Percentiles rank a stretch among this genome's conserved stretches.
phyloP scores from a whole-genome alignment of 1,139 yeast genomes.

The Suhomyces coccinellae region DNA sequence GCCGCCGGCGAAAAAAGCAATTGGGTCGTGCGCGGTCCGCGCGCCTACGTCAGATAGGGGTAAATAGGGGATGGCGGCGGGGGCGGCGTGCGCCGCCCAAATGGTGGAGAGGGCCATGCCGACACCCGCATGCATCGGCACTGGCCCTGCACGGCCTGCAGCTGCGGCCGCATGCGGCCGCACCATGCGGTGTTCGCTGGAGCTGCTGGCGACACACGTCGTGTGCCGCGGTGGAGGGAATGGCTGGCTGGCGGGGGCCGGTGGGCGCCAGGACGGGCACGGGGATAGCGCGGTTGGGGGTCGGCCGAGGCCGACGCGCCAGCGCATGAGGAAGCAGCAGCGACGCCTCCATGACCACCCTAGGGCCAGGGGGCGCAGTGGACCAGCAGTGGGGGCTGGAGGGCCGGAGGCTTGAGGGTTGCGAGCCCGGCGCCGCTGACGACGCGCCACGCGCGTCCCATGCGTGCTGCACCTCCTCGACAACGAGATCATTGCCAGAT shows the following conservation, averaged over 20 bases:
- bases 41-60: constrained; percentile 9
- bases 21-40: constrained; percentile 3
- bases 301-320: background rate
- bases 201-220: too few species aligned
- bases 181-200: too few species aligned
- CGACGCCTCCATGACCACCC: background rate
- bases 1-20: constrained; percentile 7
- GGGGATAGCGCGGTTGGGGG: background rate
- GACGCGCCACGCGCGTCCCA: background rate
- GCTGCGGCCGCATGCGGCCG: too few species aligned
- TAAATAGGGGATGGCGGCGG: constrained; percentile 4
- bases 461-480: background rate
- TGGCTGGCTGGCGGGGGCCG: too few species aligned
- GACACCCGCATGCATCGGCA: too few species aligned
- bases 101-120: background rate
- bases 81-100: background rate
- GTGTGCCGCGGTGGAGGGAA: too few species aligned
- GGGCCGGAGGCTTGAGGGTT: background rate
- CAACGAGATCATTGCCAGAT: background rate
- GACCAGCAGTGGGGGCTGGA: background rate
- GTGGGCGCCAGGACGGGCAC: too few species aligned
- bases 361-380: background rate
- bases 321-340: background rate
- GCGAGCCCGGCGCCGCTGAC: background rate
- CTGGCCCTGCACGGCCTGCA: too few species aligned